A percentile compares a stretch with the other conserved stretches of the same genome.
Evolutionary conservation across 2,329 filamentous ascomycete species (phyloP).

Genomic region (Macrophomina tecta): DNA sequence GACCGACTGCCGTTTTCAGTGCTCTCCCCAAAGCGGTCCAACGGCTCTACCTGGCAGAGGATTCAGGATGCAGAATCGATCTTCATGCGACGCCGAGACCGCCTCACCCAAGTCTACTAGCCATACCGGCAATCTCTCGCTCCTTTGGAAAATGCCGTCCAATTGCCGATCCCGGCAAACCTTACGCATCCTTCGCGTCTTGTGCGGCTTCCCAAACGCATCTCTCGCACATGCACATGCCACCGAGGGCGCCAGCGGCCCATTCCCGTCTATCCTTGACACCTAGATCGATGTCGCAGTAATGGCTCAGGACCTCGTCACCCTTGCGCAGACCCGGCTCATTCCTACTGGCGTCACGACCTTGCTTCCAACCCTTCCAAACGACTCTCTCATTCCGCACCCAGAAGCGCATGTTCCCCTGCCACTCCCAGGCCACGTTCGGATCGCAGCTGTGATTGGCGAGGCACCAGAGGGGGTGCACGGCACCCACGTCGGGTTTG

Average conservation of each 20-base stretch:
- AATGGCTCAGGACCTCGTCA: slow-evolving; percentile 90
- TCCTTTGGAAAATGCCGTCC: not conserved
- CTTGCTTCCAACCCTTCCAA: slow-evolving; percentile 41
- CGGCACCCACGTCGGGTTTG: slow-evolving; percentile 87
- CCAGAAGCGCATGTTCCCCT: slow-evolving; percentile 75
- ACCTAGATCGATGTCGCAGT: slow-evolving; percentile 82
- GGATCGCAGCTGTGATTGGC: slow-evolving; percentile 97
- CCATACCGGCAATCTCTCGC: not conserved
- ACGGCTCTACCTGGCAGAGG: not conserved
- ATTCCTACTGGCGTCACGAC: slow-evolving; percentile 14
- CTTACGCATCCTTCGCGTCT: not conserved
- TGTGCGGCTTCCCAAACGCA: slow-evolving; percentile 70
- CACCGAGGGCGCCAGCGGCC: slow-evolving; percentile 85
- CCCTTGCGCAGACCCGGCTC: slow-evolving; percentile 72
- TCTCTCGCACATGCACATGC: slow-evolving; percentile 83
- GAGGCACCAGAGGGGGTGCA: slow-evolving; percentile 94
- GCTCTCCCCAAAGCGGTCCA: not conserved
- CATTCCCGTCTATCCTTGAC: slow-evolving; percentile 86
- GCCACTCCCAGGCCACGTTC: slow-evolving; percentile 95
- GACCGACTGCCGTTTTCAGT: no score
- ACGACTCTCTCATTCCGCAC: slow-evolving; percentile 64
- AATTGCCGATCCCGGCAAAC: not conserved
- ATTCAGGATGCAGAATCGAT: not conserved
- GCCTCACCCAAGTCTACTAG: not conserved
- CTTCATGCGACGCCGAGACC: not conserved